Evolutionary conservation across 352 stramenopile species (phyloP), one percentile per base, ranked within the genome.

Genomic region (Phytophthora sojae): DNA sequence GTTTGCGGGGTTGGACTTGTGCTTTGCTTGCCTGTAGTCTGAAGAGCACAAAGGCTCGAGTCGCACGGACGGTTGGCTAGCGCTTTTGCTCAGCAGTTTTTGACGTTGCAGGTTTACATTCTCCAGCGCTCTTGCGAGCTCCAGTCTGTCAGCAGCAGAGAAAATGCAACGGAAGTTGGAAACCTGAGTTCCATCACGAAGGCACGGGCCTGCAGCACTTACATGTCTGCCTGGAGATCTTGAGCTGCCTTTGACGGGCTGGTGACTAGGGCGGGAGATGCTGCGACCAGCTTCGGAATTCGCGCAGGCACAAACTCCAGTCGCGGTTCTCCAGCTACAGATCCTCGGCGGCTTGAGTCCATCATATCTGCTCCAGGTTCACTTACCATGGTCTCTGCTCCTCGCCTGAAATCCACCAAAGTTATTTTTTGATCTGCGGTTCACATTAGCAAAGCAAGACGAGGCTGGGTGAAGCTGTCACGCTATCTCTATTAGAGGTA

Each of bases 401-500:
- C 47, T 30, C 3, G 32, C 12, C 3, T n/a, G 1, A n/a, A 0
- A 55, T 9, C 49, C n/a, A 55, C 25, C 17, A 29, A 62, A 61
- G n/a, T 50, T 56, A 47, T 47, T 47, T 47, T 47, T 47, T 15
- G 39, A 65, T 52, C 32, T 49, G 19, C n/a, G 21, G 50, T 49
- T 52, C 47, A 61, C 14, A 44, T 32, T 26, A 52, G 17, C 37
- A 32, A 39, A 19, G 45, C 45, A 52, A 52, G 42, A 57, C 55
- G 57, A 12, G 56, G 61, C 54, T 57, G 44, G 26, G 15, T n/a
- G 32, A 60, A 42, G 51, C 14, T 42, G 57, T 6, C 60, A 37
- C 12, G 32, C 25, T 29, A 56, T 61, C 50, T 61, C 68, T 76
- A 75, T 81, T 82, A 89, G 58, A 86, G 74, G 62, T 87, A 89